Conservation (phyloP, 1,284 basidiomycete species). For the Cutaneotrichosporon sp. region DNA sequence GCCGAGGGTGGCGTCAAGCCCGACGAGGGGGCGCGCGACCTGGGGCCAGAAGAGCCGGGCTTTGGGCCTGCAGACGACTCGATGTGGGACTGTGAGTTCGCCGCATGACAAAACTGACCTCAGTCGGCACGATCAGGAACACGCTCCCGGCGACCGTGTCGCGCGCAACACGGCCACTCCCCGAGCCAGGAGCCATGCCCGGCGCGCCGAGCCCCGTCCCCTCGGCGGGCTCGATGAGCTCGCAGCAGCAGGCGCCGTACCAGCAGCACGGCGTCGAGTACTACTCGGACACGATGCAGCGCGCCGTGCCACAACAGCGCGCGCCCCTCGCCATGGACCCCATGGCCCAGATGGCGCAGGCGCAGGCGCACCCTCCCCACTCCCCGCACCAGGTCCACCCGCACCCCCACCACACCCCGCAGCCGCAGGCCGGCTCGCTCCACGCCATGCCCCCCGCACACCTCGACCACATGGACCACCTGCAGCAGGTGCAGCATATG, state of each 20-base stretch:
- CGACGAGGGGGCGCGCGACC: slow-evolving; percentile 58
- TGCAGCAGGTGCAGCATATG: slow-evolving; percentile 17
- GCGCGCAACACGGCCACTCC: slow-evolving; percentile 23
- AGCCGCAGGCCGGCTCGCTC: not conserved
- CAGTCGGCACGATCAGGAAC: slow-evolving; percentile 52
- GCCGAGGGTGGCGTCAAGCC: slow-evolving; percentile 75
- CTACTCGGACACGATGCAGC: slow-evolving; percentile 31
- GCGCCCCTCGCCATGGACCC: slow-evolving; percentile 3
- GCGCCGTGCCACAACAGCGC: slow-evolving; percentile 19
- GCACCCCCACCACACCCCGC: not conserved
- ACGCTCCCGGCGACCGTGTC: slow-evolving; percentile 41
- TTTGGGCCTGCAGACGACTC: slow-evolving; percentile 71
- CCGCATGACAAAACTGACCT: slow-evolving; percentile 5
- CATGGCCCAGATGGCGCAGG: slow-evolving; percentile 4
- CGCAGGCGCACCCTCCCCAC: not conserved
- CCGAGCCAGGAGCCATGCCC: slow-evolving; percentile 12
- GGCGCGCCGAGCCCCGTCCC: no score
- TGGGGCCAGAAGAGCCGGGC: slow-evolving; percentile 25
- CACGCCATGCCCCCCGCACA: slow-evolving; percentile 10
- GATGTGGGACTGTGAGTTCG: slow-evolving; percentile 81
- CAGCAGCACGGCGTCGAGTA: slow-evolving; percentile 7
- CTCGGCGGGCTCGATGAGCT: not conserved
- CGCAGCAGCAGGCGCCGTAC: slow-evolving; percentile 3
- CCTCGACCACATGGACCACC: slow-evolving; percentile 21
- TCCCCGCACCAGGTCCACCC: not conserved